Conservation (phyloP, 768 basidiomycete species). For the Gymnopilus junonius region DNA sequence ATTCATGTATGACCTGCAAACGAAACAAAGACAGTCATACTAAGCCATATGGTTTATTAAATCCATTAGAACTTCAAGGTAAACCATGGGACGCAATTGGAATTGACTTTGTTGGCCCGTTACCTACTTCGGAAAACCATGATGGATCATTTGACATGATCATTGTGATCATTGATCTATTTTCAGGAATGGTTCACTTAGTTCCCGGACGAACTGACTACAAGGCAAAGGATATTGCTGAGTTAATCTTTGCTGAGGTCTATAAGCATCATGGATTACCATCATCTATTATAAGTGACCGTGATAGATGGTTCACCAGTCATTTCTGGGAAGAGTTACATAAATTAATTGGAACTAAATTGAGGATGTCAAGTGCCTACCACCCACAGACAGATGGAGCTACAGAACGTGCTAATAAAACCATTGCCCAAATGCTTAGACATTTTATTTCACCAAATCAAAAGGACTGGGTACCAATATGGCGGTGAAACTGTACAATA, state of each 20-base stretch:
- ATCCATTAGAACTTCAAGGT: conserved; percentile 3
- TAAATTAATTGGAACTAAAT: conserved; percentile 1
- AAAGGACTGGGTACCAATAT: no score
- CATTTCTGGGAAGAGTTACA: conserved; percentile 9
- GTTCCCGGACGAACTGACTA: conserved; percentile 5
- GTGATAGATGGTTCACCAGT: no score
- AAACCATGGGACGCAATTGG: conserved; percentile 12
- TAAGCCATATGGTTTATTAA: conserved; percentile 16
- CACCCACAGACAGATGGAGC: conserved; percentile 17
- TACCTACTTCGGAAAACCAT: conserved; percentile 10
- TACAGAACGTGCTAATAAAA: conserved; percentile 10
- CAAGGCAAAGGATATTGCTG: conserved; percentile 5
- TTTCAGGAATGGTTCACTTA: conserved; percentile 11
- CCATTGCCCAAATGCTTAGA: no score
- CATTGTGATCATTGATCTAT: not conserved
- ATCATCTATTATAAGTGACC: no score
- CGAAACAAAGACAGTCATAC: not conserved
- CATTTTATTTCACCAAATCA: no score
- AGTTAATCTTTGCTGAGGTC: conserved; percentile 11
- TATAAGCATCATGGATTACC: no score
- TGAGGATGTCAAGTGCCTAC: conserved; percentile 13
- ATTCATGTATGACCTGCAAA: conserved; percentile 5
- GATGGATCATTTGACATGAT: conserved; percentile 7
- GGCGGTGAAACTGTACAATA: no score
- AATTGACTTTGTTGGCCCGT: conserved; percentile 13